Percentiles rank a stretch among this genome's conserved stretches.
These are phyloP conservation scores for Cyclotella choctawhatcheeana DNA, from an alignment of 108 stramenopile species.

Conservation along the genomic window DNA sequence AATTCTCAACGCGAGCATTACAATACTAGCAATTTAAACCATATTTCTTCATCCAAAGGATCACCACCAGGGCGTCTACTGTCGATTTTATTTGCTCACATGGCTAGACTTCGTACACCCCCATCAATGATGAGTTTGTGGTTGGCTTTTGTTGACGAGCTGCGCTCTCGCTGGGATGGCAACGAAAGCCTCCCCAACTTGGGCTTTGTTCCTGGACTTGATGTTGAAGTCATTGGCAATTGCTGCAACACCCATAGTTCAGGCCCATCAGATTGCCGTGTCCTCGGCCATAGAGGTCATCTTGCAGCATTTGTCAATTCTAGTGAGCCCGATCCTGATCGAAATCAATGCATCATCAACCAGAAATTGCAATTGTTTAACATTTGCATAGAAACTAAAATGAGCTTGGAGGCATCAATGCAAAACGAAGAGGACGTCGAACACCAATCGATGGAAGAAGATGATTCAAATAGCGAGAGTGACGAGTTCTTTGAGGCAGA, in stretches of 20 bases:
- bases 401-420: slow-evolving; percentile 60
- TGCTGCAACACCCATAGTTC: slow-evolving; percentile 12
- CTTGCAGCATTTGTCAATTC: slow-evolving; percentile 56
- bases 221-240: slow-evolving; percentile 23
- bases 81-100: slow-evolving; percentile 84
- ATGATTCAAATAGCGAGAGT: slow-evolving; percentile 25
- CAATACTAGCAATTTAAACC: background rate
- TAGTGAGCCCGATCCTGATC: slow-evolving; percentile 75
- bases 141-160: slow-evolving; percentile 73
- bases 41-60: slow-evolving; percentile 54
- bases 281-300: slow-evolving; percentile 54
- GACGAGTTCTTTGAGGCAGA: slow-evolving; percentile 50
- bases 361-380: slow-evolving; percentile 89
- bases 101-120: slow-evolving; percentile 72
- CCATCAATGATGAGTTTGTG: slow-evolving; percentile 80
- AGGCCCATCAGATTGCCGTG: slow-evolving; percentile 28
- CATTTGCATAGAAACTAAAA: slow-evolving; percentile 76
- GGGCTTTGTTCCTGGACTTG: slow-evolving; percentile 70
- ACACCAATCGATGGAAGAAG: slow-evolving; percentile 17
- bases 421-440: slow-evolving; percentile 9
- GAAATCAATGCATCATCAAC: slow-evolving; percentile 77
- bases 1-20: slow-evolving; percentile 11
- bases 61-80: slow-evolving; percentile 82
- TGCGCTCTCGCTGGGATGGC: slow-evolving; percentile 73
- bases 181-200: slow-evolving; percentile 82